Conservation (phyloP, 164 flowering plant species). For the Stephania yunnanensis region DNA sequence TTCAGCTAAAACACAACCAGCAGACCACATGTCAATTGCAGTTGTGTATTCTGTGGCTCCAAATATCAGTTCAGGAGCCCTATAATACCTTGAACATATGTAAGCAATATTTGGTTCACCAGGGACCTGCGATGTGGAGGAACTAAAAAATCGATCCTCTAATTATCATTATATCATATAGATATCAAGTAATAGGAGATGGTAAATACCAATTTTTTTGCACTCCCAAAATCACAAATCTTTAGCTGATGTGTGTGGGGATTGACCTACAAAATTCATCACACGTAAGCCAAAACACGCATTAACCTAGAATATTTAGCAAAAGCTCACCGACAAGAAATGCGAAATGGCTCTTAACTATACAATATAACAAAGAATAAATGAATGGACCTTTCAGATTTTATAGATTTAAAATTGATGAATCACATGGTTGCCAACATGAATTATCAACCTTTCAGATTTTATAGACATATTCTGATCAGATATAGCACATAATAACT, state of each 20-base stretch:
- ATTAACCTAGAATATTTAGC: neutral
- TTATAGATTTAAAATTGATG: neutral
- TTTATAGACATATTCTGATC: too few relatives aligned
- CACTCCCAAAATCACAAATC: slow-evolving; percentile 98
- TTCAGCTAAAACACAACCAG: slow-evolving; percentile 95
- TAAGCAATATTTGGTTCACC: slow-evolving; percentile 98
- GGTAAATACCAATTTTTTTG: slow-evolving; percentile 85
- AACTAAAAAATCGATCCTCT: slow-evolving; percentile 6
- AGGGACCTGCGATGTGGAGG: slow-evolving; percentile 45
- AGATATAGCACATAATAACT: neutral
- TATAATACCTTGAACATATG: slow-evolving; percentile 91
- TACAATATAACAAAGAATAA: neutral
- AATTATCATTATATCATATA: neutral
- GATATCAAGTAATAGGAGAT: neutral
- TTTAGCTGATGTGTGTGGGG: slow-evolving; percentile 92
- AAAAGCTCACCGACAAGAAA: neutral
- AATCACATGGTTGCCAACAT: neutral
- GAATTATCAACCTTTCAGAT: neutral
- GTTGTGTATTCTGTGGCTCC: slow-evolving; percentile 95
- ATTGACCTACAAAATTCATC: slow-evolving; percentile 61
- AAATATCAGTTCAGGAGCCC: slow-evolving; percentile 97
- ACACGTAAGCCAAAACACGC: slow-evolving; percentile 3
- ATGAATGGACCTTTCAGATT: neutral
- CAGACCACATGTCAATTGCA: slow-evolving; percentile 98
- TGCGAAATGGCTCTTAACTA: neutral